Evolutionary conservation across 768 basidiomycete genomes (phyloP), one percentile per base, ranked within the genome.

Genomic region (Trametes meyenii): DNA sequence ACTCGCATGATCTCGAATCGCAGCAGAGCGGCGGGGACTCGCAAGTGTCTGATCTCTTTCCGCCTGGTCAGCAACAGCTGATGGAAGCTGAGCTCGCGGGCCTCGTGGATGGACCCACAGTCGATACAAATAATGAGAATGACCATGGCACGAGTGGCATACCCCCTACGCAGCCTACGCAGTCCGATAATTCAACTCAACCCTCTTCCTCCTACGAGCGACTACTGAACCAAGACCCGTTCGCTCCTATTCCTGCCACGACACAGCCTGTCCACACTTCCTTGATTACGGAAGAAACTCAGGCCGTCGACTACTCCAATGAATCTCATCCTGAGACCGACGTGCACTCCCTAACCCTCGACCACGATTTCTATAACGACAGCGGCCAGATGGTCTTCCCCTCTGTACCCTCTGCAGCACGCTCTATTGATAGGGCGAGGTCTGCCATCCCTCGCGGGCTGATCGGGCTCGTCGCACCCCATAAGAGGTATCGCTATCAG

Each of bases 131-230:
- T 26, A n/a, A 57, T 12, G 45, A 44, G 2, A 26, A 54, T 13
- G 60, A 50, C 7, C 29, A 44, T 2, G 55, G 51, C 2, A 3
- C 26, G 26, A 45, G 21, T 3, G 43, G 7, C 21, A 1, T 26
- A 1, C 17, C 44, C 19, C 44, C 36, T 21, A 40, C 55, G 2
- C 55, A 51, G 21, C 23, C 24, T 2, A 44, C 52, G 5, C 54
- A 57, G 16, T 57, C 62, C 2, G 59, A 61, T 21, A 44, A 21
- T 2, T 64, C 66, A 3, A 67, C 66, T 6, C 42, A 64, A 39
- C 66, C 66, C 0, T 55, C 66, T 3, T 61, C 60, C 3, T 67
- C 66, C 14, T 67, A 67, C 45, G 53, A 64, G 24, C 60, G 57
- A 8, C 35, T 67, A 3, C 57, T 63, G 49, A 54, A 61, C 14